These are phyloP conservation scores for Diaporthe eres DNA, from an alignment of 2,329 filamentous ascomycete species.

Conservation along the genomic window DNA sequence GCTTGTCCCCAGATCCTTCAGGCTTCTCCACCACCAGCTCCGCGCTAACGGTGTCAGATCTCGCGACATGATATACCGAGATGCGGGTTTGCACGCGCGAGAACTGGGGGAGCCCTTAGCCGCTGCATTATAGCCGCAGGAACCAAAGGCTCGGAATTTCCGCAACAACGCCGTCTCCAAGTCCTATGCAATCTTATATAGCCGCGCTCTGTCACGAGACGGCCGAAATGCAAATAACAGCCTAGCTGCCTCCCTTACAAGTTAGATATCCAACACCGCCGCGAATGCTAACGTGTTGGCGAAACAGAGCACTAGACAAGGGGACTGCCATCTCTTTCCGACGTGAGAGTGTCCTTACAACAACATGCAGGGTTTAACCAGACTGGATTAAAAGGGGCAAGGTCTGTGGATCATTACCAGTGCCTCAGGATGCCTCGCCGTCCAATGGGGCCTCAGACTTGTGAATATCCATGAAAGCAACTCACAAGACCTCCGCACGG, in stretches of 20 bases:
- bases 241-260: not conserved
- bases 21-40: not conserved
- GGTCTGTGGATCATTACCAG: not conserved
- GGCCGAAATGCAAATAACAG: not conserved
- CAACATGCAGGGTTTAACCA: not conserved
- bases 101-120: not conserved
- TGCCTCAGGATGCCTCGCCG: not conserved
- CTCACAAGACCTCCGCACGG: not conserved
- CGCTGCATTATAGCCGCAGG: constrained; percentile 1
- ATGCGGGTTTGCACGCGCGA: not conserved
- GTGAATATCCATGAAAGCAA: not conserved
- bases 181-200: not conserved
- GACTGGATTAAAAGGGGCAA: not conserved
- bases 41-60: not conserved
- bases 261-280: not conserved
- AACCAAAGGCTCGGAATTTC: not conserved
- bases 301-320: no score
- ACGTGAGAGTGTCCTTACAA: not conserved
- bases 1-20: constrained; percentile 26
- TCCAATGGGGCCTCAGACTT: not conserved
- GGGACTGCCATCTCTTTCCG: no score
- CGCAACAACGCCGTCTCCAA: not conserved
- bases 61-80: constrained; percentile 17
- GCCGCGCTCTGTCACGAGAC: not conserved
- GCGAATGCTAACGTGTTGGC: not conserved